Evolutionary conservation across 108 stramenopile genomes (phyloP).

Genomic region (Phaeodactylum tricornutum): DNA sequence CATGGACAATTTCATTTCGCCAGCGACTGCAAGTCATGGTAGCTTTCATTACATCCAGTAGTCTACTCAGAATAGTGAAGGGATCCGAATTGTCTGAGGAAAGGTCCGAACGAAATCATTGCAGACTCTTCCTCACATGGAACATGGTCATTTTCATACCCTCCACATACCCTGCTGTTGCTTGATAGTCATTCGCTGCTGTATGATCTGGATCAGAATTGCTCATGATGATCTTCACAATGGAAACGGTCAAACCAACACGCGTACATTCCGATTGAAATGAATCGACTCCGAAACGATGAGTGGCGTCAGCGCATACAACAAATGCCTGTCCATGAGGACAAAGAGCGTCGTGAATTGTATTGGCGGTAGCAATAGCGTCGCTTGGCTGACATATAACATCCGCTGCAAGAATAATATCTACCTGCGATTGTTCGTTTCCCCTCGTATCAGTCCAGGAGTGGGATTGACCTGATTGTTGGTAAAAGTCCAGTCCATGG

Average conservation of each 20-base stretch:
- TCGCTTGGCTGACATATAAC: conserved; percentile 73
- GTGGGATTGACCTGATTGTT: conserved; percentile 20
- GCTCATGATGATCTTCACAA: conserved; percentile 9
- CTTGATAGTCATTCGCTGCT: conserved; percentile 41
- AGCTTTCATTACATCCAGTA: too few species aligned
- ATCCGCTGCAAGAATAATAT: conserved; percentile 70
- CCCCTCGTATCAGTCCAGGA: conserved; percentile 32
- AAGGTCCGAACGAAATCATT: too few species aligned
- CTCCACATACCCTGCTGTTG: conserved; percentile 57
- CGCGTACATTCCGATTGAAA: conserved; percentile 51
- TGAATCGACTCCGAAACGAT: conserved; percentile 73
- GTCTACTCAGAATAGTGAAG: too few species aligned
- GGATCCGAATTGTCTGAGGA: too few species aligned
- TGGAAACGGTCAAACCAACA: conserved; percentile 17
- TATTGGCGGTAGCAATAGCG: conserved; percentile 57
- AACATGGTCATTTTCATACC: conserved; percentile 62
- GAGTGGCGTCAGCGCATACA: conserved; percentile 63
- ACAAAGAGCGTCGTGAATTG: conserved; percentile 44
- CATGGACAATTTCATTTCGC: too few species aligned
- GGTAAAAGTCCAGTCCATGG: conserved; percentile 56
- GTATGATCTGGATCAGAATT: too few species aligned
- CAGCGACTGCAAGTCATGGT: too few species aligned
- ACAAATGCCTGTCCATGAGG: conserved; percentile 47
- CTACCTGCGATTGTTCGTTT: conserved; percentile 27
- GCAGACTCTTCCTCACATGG: conserved; percentile 14